phyloP scores from a whole-genome alignment of 2,329 filamentous ascomycete species.

The Fusarium sp. region DNA sequence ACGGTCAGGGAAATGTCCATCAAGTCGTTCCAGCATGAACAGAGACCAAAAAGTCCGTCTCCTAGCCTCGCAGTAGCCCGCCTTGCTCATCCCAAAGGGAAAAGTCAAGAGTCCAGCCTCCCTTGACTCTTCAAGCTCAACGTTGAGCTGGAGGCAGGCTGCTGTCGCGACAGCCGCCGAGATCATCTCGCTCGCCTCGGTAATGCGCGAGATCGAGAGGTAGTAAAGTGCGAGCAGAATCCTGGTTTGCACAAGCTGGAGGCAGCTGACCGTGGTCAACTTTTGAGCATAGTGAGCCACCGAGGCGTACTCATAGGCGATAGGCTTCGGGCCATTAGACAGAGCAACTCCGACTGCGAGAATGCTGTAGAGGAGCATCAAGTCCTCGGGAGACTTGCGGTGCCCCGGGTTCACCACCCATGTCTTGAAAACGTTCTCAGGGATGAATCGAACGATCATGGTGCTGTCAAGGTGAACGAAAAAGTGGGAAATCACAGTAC shows the following conservation, averaged over 20 bases:
- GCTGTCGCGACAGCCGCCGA: slow-evolving; percentile 72
- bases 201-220: slow-evolving; percentile 69
- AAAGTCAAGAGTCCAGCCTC: slow-evolving; percentile 55
- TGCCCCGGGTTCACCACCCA: slow-evolving; percentile 52
- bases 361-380: slow-evolving; percentile 61
- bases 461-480: slow-evolving; percentile 57
- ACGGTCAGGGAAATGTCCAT: slow-evolving; percentile 66
- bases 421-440: slow-evolving; percentile 54
- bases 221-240: slow-evolving; percentile 76
- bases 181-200: slow-evolving; percentile 72
- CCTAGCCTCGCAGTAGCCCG: slow-evolving; percentile 73
- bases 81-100: slow-evolving; percentile 69
- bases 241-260: slow-evolving; percentile 76
- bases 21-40: slow-evolving; percentile 77
- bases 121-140: slow-evolving; percentile 65
- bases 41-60: slow-evolving; percentile 79
- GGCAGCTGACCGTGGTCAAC: slow-evolving; percentile 43
- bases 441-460: slow-evolving; percentile 57
- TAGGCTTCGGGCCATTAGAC: slow-evolving; percentile 52
- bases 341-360: slow-evolving; percentile 55
- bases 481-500: slow-evolving; percentile 55
- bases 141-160: slow-evolving; percentile 70
- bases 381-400: slow-evolving; percentile 56
- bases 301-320: slow-evolving; percentile 56
- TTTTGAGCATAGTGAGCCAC: slow-evolving; percentile 69